Evolutionary conservation across 768 basidiomycete species (phyloP), one percentile per base, ranked within the genome.

Genomic region (Russula sp.): DNA sequence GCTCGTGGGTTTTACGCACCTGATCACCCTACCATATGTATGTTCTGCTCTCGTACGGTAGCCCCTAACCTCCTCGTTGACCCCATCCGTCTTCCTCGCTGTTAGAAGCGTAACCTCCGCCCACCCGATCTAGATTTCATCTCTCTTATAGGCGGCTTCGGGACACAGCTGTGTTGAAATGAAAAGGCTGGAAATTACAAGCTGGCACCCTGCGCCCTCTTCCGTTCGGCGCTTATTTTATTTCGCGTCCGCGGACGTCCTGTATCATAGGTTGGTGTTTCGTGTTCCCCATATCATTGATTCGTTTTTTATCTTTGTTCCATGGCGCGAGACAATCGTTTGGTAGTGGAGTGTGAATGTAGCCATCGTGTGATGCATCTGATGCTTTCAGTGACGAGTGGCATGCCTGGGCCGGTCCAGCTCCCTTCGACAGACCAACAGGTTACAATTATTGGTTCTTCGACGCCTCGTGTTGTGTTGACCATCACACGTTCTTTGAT

Each of bases 401-500:
- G 18, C 53, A 59, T 55, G 57, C 49, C 52, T 55, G 53, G 58
- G 40, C 53, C 47, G 32, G 58, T 52, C 52, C 48, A 59, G 44
- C 37, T 48, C 55, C 37, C 27, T 22, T 22, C n/a, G n/a, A 35
- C n/a, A 51, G 57, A 35, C 4, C 14, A 22, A 31, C 44, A 22
- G 9, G n/a, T 45, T 56, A 44, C 34, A 22, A 34, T n/a, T 27
- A 32, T 52, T 35, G 20, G 14, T 58, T 39, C 22, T 32, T 16
- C 37, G 4, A 6, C 45, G 39, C 63, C 63, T 64, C 63, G 58
- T 64, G 63, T 44, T 18, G 47, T 47, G 14, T 18, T 44, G 56
- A 35, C 56, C 51, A 63, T 58, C 57, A 63, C 62, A 58, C 51
- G 62, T 63, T 58, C 44, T 37, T 37, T 63, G 62, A 63, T 63